Base-by-base conservation (phyloP, 2,329 filamentous ascomycete genomes). In the Fusarium newnesense region DNA sequence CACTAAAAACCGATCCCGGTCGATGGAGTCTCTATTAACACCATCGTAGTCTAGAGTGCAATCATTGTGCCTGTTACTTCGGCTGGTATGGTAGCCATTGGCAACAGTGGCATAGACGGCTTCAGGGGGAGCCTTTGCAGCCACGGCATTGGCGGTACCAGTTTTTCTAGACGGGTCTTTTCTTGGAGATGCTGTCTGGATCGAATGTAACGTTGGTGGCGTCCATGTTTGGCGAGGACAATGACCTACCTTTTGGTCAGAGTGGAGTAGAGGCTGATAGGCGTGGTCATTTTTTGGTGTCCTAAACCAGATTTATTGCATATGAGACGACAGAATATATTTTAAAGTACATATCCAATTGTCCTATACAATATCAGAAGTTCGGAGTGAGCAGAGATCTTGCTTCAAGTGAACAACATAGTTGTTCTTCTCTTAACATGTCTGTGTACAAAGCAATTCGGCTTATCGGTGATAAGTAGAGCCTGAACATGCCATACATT, bases 1-100 rank as follows among this genome's bases (percentile, higher is more conserved):
- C 3, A 7, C 13, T 18, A 32, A 7, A 3, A 4, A 16, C 4
- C 19, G 16, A 6, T 9, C 4, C 3, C 8, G 4, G 4, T 5
- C 18, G 30, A 50, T 34, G 10, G 24, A 49, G 1, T 4, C 30
- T 13, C 5, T 6, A 5, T 34, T 9, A 2, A 16, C 7, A 9
- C 24, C 47, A 19, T 18, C 34, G 30, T 16, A 47, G 11, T 46
- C 26, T 12, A 46, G 1, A 8, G 43, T 46, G 18, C 43, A 28
- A 46, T 28, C 9, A 4, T 18, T 12, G 7, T 11, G 43, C 18
- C 11, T 19, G 42, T 11, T 24, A 26, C 24, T 28, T 26, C 16
- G 43, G 24, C 5, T 26, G 43, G 10, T 44, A 15, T n/a, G 4
- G 0, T 0, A 47, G 6, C 28, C 4, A 21, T 30, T 47, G 13